Evolutionary conservation across 345 rosid genomes (phyloP), one percentile per base, ranked within the genome.

Genomic region (Gossypium turneri): DNA sequence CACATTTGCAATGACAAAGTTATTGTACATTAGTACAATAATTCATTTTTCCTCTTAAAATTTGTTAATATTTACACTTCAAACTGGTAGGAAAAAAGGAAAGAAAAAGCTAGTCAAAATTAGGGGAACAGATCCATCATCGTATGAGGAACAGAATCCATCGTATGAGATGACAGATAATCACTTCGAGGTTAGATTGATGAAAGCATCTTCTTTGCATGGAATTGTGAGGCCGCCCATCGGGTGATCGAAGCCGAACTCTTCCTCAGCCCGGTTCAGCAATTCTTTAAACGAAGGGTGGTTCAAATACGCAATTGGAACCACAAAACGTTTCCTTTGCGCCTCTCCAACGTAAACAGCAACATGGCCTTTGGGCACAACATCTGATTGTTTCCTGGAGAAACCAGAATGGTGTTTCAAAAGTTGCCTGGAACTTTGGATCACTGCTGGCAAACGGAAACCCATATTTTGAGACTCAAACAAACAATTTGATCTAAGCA

Each of bases 171-270:
- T n/a, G n/a, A n/a, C n/a, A n/a, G n/a, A n/a, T n/a, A n/a, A n/a
- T n/a, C n/a, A n/a, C 61, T n/a, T 43, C 11, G 73, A 70, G 27
- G 61, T 70, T 52, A 52, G 60, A n/a, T 12, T 11, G 67, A 34
- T 34, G 76, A 81, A 82, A 16, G 76, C 76, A 56, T 77, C 79
- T 64, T 79, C 84, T 41, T 48, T 25, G 76, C 88, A 85, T 0
- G 86, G 86, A 77, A 82, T 85, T 12, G 81, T 77, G 12, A 80
- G 70, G 7, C 80, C 78, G 2, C 84, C 88, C 84, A 72, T 76
- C 9, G 82, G 81, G 73, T 85, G 83, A n/a, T 82, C n/a, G 65
- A 74, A 85, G 4, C 88, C 84, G n/a, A 82, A 85, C 52, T 85
- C 84, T 66, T 85, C 80, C 73, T 82, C 85, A 1, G 84, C 82